Evolutionary conservation across 306 rosid genomes (phyloP).

Genomic region (Ziziphus jujuba): DNA sequence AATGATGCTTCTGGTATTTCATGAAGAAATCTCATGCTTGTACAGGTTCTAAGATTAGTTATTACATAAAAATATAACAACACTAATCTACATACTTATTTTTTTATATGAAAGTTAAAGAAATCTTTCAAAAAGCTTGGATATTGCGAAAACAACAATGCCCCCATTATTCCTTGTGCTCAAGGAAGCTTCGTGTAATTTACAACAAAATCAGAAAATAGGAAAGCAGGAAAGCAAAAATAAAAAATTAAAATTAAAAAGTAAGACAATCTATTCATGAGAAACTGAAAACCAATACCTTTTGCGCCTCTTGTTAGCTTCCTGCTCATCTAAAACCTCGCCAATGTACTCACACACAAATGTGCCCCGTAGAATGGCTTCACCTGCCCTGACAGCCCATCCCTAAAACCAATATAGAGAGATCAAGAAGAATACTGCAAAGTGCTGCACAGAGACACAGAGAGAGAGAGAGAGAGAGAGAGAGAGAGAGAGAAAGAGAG

Average conservation of each 20-base stretch:
- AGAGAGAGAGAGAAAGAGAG: conserved; percentile 2
- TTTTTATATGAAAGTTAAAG: background rate
- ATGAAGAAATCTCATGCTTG: background rate
- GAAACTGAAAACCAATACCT: conserved; percentile 47
- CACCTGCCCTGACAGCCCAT: conserved; percentile 94
- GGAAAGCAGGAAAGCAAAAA: background rate
- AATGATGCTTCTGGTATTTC: background rate
- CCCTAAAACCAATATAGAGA: conserved; percentile 47
- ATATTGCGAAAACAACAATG: no score
- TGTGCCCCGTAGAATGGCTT: conserved; percentile 82
- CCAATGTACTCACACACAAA: conserved; percentile 94
- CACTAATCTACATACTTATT: background rate
- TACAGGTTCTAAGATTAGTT: background rate
- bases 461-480: background rate
- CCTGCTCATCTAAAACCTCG: conserved; percentile 72
- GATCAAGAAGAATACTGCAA: conserved; percentile 28
- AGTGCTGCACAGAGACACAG: conserved; percentile 20
- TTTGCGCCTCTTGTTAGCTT: conserved; percentile 62
- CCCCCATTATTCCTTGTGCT: background rate
- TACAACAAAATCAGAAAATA: background rate
- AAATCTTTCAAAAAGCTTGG: background rate
- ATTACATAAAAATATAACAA: background rate
- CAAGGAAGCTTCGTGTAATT: background rate
- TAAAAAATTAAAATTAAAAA: conserved; percentile 1
- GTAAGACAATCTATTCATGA: conserved; percentile 17